These are phyloP conservation scores for Pelargonium cotyledonis DNA, from an alignment of 441 rosid species.

Conservation along the genomic window DNA sequence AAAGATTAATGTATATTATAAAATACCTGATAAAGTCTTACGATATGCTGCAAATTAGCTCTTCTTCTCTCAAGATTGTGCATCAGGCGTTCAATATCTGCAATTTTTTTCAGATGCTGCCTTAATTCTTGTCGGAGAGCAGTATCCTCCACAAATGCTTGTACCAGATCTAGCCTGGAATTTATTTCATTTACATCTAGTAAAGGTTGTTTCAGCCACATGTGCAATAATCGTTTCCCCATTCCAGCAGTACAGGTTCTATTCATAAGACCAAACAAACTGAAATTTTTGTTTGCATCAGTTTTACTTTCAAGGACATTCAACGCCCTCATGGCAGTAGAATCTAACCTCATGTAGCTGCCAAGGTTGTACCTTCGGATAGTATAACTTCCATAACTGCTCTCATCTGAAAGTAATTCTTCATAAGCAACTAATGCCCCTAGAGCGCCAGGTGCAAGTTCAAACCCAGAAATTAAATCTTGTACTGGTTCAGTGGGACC, in stretches of 20 bases:
- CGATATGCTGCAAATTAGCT: slow-evolving; percentile 81
- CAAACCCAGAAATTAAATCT: slow-evolving; percentile 81
- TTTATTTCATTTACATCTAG: slow-evolving; percentile 69
- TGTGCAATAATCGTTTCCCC: slow-evolving; percentile 89
- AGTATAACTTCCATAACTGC: slow-evolving; percentile 69
- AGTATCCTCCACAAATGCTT: slow-evolving; percentile 87
- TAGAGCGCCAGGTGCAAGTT: slow-evolving; percentile 74
- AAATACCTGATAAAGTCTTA: slow-evolving; percentile 86
- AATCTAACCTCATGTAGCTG: slow-evolving; percentile 83
- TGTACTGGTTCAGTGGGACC: slow-evolving; percentile 77
- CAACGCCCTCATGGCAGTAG: slow-evolving; percentile 91
- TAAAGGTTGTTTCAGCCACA: slow-evolving; percentile 97
- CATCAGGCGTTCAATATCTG: slow-evolving; percentile 71
- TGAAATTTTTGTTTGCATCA: slow-evolving; percentile 91
- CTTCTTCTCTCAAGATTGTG: slow-evolving; percentile 62
- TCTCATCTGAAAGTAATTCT: slow-evolving; percentile 81
- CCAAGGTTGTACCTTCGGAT: slow-evolving; percentile 56
- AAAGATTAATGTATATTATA: not conserved
- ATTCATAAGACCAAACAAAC: slow-evolving; percentile 96
- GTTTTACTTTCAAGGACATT: slow-evolving; percentile 95
- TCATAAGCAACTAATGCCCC: slow-evolving; percentile 76
- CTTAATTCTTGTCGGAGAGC: slow-evolving; percentile 85
- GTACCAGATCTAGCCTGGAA: slow-evolving; percentile 76
- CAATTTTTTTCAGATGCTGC: slow-evolving; percentile 88
- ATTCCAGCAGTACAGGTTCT: slow-evolving; percentile 98